phyloP scores from a whole-genome alignment of 2,329 filamentous ascomycete species.

The Colletotrichum tropicicola region DNA sequence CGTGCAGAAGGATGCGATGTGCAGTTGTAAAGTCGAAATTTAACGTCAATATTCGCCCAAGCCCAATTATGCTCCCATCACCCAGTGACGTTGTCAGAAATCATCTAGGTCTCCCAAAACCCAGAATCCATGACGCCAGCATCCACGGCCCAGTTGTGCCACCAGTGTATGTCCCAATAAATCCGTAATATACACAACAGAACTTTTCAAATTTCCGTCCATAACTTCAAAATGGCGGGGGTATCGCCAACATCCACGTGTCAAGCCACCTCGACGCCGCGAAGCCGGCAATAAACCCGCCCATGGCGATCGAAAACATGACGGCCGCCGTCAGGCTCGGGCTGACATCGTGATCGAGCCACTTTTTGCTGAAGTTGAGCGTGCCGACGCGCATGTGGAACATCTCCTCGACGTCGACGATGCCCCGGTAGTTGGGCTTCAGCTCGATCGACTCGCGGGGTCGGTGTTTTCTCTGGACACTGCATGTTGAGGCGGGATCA shows the following conservation, averaged over 20 bases:
- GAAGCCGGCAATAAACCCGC: slow-evolving; percentile 34
- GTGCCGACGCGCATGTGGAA: slow-evolving; percentile 44
- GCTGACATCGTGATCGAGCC: slow-evolving; percentile 41
- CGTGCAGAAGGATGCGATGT: too few species aligned
- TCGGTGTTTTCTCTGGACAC: slow-evolving; percentile 22
- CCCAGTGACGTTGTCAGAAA: too few species aligned
- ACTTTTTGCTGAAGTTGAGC: slow-evolving; percentile 39
- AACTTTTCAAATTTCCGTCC: not conserved
- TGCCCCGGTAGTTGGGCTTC: slow-evolving; percentile 12
- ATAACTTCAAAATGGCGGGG: not conserved
- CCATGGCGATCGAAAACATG: slow-evolving; percentile 30
- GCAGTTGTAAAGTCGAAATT: too few species aligned
- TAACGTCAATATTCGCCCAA: too few species aligned
- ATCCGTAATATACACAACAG: not conserved
- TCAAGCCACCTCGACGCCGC: slow-evolving; percentile 21
- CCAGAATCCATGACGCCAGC: too few species aligned
- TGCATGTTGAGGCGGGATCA: not conserved
- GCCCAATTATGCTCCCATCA: too few species aligned
- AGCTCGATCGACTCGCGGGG: slow-evolving; percentile 12
- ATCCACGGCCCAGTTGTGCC: too few species aligned
- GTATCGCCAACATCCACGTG: not conserved
- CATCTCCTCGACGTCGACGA: slow-evolving; percentile 36
- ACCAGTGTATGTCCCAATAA: too few species aligned
- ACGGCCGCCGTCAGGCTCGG: slow-evolving; percentile 35
- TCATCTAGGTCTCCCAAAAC: too few species aligned